These are phyloP conservation scores for Leccinum boreale DNA, from an alignment of 768 basidiomycete genomes.

Conservation along the genomic window DNA sequence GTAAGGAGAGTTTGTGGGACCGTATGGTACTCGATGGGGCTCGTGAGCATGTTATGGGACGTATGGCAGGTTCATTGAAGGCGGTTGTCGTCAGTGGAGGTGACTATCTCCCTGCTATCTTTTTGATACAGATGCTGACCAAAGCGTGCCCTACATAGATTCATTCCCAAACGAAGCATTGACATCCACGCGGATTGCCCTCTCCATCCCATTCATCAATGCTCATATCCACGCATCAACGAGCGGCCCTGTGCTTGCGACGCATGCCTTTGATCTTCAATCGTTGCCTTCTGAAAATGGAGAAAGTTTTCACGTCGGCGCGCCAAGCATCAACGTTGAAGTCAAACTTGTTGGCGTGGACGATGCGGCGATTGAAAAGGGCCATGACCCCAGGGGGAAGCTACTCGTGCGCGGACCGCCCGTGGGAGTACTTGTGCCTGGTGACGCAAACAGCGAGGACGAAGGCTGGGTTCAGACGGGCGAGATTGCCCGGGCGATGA, in stretches of 20 bases:
- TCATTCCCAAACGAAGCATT: slow-evolving; percentile 46
- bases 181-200: slow-evolving; percentile 64
- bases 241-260: slow-evolving; percentile 75
- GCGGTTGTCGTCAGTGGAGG: slow-evolving; percentile 74
- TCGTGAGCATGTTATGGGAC: slow-evolving; percentile 56
- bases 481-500: slow-evolving; percentile 46
- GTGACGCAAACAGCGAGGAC: slow-evolving; percentile 29
- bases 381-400: slow-evolving; percentile 60
- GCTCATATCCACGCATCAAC: slow-evolving; percentile 58
- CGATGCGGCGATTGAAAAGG: slow-evolving; percentile 61
- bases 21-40: slow-evolving; percentile 69
- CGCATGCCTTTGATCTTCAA: slow-evolving; percentile 85
- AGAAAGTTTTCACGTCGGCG: slow-evolving; percentile 55
- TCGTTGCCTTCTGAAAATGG: slow-evolving; percentile 46
- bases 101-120: slow-evolving; percentile 30
- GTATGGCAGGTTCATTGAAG: slow-evolving; percentile 58
- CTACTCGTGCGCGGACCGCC: slow-evolving; percentile 71
- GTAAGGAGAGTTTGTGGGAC: slow-evolving; percentile 84
- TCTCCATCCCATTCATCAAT: slow-evolving; percentile 76
- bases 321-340: slow-evolving; percentile 85
- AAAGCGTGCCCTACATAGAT: slow-evolving; percentile 34
- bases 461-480: slow-evolving; percentile 45
- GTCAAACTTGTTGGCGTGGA: slow-evolving; percentile 70
- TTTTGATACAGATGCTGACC: not conserved
- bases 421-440: slow-evolving; percentile 50